Percentiles rank a stretch among this genome's conserved stretches.
Conservation (phyloP, 2,329 filamentous ascomycete genomes). For the Ophiobolus disseminans region DNA sequence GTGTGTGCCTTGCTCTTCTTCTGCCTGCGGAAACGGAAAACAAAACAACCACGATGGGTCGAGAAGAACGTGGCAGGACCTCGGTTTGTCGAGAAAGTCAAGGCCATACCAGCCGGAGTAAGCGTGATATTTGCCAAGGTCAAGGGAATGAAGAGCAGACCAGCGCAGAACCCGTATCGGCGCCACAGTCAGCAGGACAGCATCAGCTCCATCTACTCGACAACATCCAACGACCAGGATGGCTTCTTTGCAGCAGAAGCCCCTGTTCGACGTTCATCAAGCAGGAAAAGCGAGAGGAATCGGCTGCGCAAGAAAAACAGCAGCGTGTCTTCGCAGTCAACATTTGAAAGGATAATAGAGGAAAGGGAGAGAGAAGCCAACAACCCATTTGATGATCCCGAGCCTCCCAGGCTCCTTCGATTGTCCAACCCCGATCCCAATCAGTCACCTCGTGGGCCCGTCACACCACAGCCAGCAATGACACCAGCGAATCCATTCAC, state of each 20-base stretch:
- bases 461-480: constrained; percentile 36
- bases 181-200: constrained; percentile 39
- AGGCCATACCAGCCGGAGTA: constrained; percentile 27
- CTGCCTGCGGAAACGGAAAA: constrained; percentile 41
- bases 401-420: constrained; percentile 25
- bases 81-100: constrained; percentile 26
- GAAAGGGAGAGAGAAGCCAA: constrained; percentile 25
- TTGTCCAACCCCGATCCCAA: constrained; percentile 37
- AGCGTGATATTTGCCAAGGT: constrained; percentile 34
- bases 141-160: constrained; percentile 36
- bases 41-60: constrained; percentile 23
- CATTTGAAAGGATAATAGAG: constrained; percentile 39
- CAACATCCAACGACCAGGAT: constrained; percentile 37
- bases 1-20: constrained; percentile 43
- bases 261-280: constrained; percentile 41
- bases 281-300: constrained; percentile 40
- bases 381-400: constrained; percentile 40
- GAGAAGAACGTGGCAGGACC: constrained; percentile 23
- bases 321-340: constrained; percentile 33
- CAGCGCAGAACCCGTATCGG: constrained; percentile 37
- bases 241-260: constrained; percentile 28
- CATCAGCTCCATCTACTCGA: constrained; percentile 43
- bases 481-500: constrained; percentile 40
- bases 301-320: constrained; percentile 40
- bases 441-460: constrained; percentile 18